phyloP scores from a whole-genome alignment of 1,284 basidiomycete genomes.

The Termitomyces sp. region DNA sequence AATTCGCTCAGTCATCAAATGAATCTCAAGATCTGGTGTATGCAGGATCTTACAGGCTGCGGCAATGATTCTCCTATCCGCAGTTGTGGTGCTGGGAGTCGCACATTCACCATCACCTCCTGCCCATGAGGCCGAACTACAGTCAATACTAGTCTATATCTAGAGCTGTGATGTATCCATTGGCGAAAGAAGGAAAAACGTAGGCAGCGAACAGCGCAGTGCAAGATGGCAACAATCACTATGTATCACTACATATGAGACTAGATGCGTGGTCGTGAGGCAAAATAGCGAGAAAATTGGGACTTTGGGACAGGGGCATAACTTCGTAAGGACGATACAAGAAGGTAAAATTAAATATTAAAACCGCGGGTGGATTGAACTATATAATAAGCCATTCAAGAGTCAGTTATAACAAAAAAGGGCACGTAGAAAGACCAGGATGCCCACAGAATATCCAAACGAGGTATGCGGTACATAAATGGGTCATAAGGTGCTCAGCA shows the following conservation, averaged over 20 bases:
- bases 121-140: not conserved
- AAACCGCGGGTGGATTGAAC: constrained; percentile 3
- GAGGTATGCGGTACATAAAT: constrained; percentile 10
- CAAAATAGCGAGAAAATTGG: not conserved
- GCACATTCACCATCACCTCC: not conserved
- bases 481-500: constrained; percentile 11
- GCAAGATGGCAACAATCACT: not conserved
- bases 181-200: no score
- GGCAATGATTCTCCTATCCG: not conserved
- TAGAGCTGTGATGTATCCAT: not conserved
- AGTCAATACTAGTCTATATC: no score
- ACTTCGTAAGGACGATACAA: constrained; percentile 2
- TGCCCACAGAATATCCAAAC: constrained; percentile 5
- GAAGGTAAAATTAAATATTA: constrained; percentile 14
- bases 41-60: not conserved
- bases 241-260: not conserved
- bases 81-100: not conserved
- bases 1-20: not conserved
- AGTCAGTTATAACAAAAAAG: constrained; percentile 3
- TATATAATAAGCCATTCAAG: constrained; percentile 9
- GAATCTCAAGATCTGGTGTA: not conserved
- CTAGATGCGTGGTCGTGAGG: not conserved
- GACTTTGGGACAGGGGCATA: constrained; percentile 6
- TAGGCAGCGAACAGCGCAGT: not conserved
- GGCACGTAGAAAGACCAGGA: constrained; percentile 7